Evolutionary conservation across 345 rosid genomes (phyloP).

Genomic region (Hibiscus tridactylites): DNA sequence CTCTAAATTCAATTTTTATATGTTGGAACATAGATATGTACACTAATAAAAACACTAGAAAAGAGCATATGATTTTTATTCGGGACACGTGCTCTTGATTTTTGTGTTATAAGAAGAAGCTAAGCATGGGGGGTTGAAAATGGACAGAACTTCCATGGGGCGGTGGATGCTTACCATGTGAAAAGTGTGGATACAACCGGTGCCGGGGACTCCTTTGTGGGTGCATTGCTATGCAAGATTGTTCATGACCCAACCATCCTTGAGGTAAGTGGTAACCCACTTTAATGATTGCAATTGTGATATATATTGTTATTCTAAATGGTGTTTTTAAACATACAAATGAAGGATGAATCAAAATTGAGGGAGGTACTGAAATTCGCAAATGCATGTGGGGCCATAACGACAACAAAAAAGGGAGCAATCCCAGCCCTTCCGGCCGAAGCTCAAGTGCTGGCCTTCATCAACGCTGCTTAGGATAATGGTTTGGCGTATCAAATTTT

Average conservation of each 20-base stretch:
- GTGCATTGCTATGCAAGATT: slow-evolving; percentile 73
- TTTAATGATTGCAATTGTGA: neutral
- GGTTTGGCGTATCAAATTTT: neutral
- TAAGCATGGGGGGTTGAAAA: neutral
- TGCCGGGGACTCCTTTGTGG: slow-evolving; percentile 92
- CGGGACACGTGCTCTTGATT: too few relatives aligned
- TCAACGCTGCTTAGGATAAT: slow-evolving; percentile 19
- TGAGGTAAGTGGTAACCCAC: slow-evolving; percentile 66
- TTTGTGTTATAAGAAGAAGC: too few relatives aligned
- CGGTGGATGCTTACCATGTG: slow-evolving; percentile 74
- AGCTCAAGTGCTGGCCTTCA: slow-evolving; percentile 45
- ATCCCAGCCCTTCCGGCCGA: slow-evolving; percentile 83
- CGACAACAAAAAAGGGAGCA: slow-evolving; percentile 96
- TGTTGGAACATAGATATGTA: too few relatives aligned
- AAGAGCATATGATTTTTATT: too few relatives aligned
- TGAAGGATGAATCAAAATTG: slow-evolving; percentile 66
- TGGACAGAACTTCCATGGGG: slow-evolving; percentile 60
- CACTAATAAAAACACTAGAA: too few relatives aligned
- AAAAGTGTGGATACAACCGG: slow-evolving; percentile 84
- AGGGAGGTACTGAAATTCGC: slow-evolving; percentile 71
- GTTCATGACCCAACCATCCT: slow-evolving; percentile 63
- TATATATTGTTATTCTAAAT: neutral
- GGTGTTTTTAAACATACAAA: neutral
- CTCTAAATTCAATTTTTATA: too few relatives aligned
- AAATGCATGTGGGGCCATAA: slow-evolving; percentile 94